Base-by-base conservation (phyloP, 805 yeast species). In the Starmerella vaccinii region DNA sequence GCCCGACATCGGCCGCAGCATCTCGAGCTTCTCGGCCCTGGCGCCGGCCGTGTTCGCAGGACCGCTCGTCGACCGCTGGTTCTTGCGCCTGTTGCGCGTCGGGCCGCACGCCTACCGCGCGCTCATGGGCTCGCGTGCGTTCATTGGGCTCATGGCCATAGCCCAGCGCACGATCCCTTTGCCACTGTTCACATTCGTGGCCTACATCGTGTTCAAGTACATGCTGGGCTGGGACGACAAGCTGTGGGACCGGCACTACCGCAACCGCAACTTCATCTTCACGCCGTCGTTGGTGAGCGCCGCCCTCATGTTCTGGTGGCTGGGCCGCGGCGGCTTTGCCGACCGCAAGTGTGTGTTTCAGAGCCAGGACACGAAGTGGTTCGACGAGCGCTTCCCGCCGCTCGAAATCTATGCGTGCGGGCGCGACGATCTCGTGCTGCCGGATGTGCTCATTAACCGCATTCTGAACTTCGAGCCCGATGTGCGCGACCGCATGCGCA, bases 21-120 rank as follows among this genome's bases (percentile, higher is more conserved):
- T 90, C 18, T 81, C 80, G 49, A 73, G 76, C 49, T 85, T 86
- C 61, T 71, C 85, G 26, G 85, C 90, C 0, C 67, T 90, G 49
- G 84, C 97, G 0, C 97, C 98, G 0, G 97, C 97, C 0, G 81
- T 88, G 2, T 92, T 78, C 62, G 94, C 95, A 0, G 97, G 97
- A 0, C 71, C 78, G 1, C 66, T 88, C 41, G 70, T 90, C 26
- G 76, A 83, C 57, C 76, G 69, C 7, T 62, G 68, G 64, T 68
- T 63, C 53, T 57, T 70, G 46, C 56, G 57, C 50, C 50, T 61
- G 40, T 52, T 67, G 12, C 55, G 69, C 8, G 52, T 63, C 27
- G 56, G 63, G 10, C 49, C 54, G 10, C 34, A 42, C 5, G 47
- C 51, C 8, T 70, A 61, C 56, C 62, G 63, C 30, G 30, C 56